phyloP scores from a whole-genome alignment of 345 rosid species.

The Brassica juncea region DNA sequence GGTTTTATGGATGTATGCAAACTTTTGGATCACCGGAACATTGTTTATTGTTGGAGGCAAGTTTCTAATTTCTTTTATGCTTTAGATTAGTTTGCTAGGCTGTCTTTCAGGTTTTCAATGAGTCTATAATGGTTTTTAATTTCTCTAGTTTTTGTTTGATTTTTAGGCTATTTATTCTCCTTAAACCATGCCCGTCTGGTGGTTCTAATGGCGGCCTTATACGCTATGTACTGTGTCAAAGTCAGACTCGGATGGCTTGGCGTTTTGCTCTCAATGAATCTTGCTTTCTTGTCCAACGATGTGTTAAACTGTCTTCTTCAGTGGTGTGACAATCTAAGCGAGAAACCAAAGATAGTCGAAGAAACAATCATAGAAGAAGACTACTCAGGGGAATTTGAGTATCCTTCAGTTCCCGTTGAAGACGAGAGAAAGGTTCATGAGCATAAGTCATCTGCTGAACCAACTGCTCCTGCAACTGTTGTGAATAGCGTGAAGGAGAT shows the following conservation, averaged over 20 bases:
- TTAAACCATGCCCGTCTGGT: slow-evolving; percentile 87
- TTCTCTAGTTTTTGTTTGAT: slow-evolving; percentile 34
- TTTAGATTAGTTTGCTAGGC: slow-evolving; percentile 10
- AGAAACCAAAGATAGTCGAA: slow-evolving; percentile 63
- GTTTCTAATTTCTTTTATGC: neutral
- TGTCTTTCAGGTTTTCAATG: neutral
- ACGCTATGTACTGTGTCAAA: slow-evolving; percentile 82
- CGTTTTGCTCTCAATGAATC: slow-evolving; percentile 75
- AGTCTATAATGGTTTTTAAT: slow-evolving; percentile 3
- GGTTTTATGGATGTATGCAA: slow-evolving; percentile 96
- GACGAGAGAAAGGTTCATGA: slow-evolving; percentile 53
- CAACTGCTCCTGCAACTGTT: slow-evolving; percentile 50
- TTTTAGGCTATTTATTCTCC: slow-evolving; percentile 89
- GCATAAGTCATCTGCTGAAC: slow-evolving; percentile 64
- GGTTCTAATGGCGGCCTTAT: slow-evolving; percentile 67
- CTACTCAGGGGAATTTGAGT: slow-evolving; percentile 59
- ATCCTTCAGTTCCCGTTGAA: slow-evolving; percentile 53
- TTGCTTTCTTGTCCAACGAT: slow-evolving; percentile 88
- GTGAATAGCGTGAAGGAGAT: slow-evolving; percentile 53
- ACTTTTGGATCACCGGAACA: slow-evolving; percentile 96
- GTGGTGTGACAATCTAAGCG: slow-evolving; percentile 77
- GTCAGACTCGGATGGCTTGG: slow-evolving; percentile 96
- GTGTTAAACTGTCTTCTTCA: slow-evolving; percentile 68
- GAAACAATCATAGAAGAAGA: slow-evolving; percentile 65
- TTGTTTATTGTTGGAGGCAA: slow-evolving; percentile 95